Percentiles rank a stretch among this genome's conserved stretches.
Conservation (phyloP, 306 rosid genomes). For the Urtica urens region DNA sequence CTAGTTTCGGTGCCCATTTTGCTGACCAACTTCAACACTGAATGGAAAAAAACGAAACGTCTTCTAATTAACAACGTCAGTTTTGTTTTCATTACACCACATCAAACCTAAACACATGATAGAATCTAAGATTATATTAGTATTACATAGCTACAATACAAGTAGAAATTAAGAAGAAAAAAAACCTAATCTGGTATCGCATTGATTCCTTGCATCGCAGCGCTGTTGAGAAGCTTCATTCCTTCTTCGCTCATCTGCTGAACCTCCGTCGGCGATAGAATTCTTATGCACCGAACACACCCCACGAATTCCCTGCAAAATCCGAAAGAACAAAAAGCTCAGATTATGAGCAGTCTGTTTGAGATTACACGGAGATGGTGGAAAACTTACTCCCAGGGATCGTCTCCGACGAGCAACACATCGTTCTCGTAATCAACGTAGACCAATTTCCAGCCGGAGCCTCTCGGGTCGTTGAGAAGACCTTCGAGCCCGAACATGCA, state of each 20-base stretch:
- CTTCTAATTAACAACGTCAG: too few species aligned
- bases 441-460: conserved; percentile 85
- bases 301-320: conserved; percentile 78
- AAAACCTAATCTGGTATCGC: too few species aligned
- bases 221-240: conserved; percentile 83
- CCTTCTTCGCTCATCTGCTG: conserved; percentile 96
- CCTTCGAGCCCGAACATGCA: conserved; percentile 94
- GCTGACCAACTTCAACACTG: too few species aligned
- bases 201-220: conserved; percentile 68
- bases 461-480: conserved; percentile 70
- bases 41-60: too few species aligned
- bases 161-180: too few species aligned
- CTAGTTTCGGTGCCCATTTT: too few species aligned
- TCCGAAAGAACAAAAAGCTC: background rate
- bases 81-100: too few species aligned
- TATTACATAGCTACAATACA: too few species aligned
- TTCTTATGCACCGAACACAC: conserved; percentile 79
- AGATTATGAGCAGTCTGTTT: background rate
- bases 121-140: too few species aligned
- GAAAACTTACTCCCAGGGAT: conserved; percentile 90
- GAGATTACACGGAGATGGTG: background rate
- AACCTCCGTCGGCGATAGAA: conserved; percentile 81
- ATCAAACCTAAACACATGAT: too few species aligned
- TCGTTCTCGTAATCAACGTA: conserved; percentile 88
- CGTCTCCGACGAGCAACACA: conserved; percentile 88